Evolutionary conservation across 2,329 filamentous ascomycete genomes (phyloP), one percentile per base, ranked within the genome.

Genomic region (Zymoseptoria passerinii): DNA sequence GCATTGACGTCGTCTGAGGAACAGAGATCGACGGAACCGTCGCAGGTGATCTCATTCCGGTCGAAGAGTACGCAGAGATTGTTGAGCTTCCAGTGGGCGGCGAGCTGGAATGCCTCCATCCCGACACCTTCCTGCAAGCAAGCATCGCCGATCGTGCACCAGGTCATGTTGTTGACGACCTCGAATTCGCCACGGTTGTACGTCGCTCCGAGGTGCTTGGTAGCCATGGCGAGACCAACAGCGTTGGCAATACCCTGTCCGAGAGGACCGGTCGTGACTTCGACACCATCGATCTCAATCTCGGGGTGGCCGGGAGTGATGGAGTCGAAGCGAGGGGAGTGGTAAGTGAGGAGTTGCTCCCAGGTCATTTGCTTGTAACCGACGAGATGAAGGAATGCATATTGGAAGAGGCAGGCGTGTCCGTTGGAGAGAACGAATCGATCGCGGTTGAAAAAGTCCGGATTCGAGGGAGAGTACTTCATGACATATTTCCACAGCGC

Each of bases 401-500:
- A 83, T 62, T 81, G 79, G 65, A 82, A 83, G 23, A 83, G 72
- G 63, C 79, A 81, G 0, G 79, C 76, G 64, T 83, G 81, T 28
- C 78, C 83, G 63, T 85, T 86, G 20, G 82, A 85, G 9, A 86
- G 74, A 6, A 86, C 79, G 64, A 86, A 85, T 20, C 82, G 78
- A 63, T 86, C 83, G 40, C 83, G 75, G 68, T 86, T 83, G 74
- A 85, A 84, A 68, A 74, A 86, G 49, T 75, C 66, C 8, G 80
- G 78, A 48, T 78, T 78, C n/a, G 73, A 71, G 0, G 83, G 83
- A 1, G 80, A 77, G 65, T 83, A 86, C 51, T 75, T 75, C 83
- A 86, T 86, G 4, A 76, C 75, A 66, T 86, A 84, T 64, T 84
- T 85, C 77, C 80, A 86, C 2, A 85, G 68, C 0, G 82, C 79